A percentile compares a stretch with the other conserved stretches of the same genome.
phyloP scores from a whole-genome alignment of 2,329 filamentous ascomycete species.

The Eutypella sp. region DNA sequence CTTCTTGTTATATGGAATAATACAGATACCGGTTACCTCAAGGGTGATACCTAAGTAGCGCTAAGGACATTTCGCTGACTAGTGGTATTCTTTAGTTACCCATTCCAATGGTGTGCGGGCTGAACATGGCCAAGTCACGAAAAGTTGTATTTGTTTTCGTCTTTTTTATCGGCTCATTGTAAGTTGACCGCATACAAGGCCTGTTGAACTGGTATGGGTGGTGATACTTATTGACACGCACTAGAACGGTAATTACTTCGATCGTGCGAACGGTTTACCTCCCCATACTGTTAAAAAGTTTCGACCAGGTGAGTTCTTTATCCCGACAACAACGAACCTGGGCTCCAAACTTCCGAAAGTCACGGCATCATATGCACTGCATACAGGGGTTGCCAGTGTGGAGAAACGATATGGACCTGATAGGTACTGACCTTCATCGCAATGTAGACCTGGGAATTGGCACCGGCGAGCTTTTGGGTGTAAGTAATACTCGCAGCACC shows the following conservation, averaged over 20 bases:
- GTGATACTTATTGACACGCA: not conserved
- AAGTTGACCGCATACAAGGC: no score
- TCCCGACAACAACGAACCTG: no score
- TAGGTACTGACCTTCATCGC: not conserved
- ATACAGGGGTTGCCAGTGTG: no score
- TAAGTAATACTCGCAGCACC: not conserved
- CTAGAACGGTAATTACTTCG: constrained; percentile 8
- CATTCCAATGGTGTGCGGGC: constrained; percentile 30
- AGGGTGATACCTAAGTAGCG: no score
- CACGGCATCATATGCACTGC: not conserved
- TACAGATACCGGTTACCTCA: no score
- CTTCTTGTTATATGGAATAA: no score
- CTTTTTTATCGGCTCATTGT: constrained; percentile 35
- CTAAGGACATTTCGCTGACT: no score
- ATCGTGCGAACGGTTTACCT: constrained; percentile 4
- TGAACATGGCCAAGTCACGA: constrained; percentile 34
- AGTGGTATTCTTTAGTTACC: constrained; percentile 34
- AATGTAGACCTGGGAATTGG: constrained; percentile 4
- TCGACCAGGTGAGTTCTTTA: not conserved
- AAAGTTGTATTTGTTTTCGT: constrained; percentile 36
- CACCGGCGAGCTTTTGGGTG: constrained; percentile 5
- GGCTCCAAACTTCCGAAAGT: not conserved
- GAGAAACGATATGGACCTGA: no score
- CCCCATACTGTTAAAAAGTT: not conserved
- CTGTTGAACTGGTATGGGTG: no score